A percentile compares a stretch with the other conserved stretches of the same genome.
Conservation (phyloP, 2,329 filamentous ascomycete genomes). For the Phialemonium atrogriseum region DNA sequence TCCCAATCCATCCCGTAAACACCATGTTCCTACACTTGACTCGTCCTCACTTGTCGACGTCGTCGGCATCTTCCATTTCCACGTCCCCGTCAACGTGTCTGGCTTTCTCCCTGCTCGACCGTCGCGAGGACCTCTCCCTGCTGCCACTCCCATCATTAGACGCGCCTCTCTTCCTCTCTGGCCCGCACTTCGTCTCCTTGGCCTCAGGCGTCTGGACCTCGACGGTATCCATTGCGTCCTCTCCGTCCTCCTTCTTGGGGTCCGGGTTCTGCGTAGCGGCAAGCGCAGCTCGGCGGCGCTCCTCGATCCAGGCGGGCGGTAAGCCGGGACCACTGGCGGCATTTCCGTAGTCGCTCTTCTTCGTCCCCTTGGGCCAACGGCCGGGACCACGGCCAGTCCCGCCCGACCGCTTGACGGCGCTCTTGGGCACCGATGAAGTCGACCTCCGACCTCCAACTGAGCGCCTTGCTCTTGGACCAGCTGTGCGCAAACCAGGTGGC, state of each 20-base stretch:
- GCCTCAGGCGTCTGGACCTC: slow-evolving; percentile 25
- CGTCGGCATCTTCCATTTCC: slow-evolving; percentile 14
- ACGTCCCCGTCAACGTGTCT: slow-evolving; percentile 12
- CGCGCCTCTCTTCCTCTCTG: slow-evolving; percentile 10
- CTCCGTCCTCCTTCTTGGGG: slow-evolving; percentile 18
- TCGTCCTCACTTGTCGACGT: slow-evolving; percentile 7
- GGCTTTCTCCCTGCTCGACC: slow-evolving; percentile 11
- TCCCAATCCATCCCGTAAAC: too few relatives aligned
- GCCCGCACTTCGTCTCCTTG: slow-evolving; percentile 19
- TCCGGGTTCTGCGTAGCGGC: slow-evolving; percentile 9
- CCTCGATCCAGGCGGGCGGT: slow-evolving; percentile 45
- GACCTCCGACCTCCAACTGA: slow-evolving; percentile 21
- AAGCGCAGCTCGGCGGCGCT: slow-evolving; percentile 15
- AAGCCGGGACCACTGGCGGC: slow-evolving; percentile 57
- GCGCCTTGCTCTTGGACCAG: slow-evolving; percentile 28
- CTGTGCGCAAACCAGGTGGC: slow-evolving; percentile 25
- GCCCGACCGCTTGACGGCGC: slow-evolving; percentile 39
- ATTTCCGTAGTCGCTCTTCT: slow-evolving; percentile 60
- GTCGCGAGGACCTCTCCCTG: slow-evolving; percentile 15
- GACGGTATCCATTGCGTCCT: slow-evolving; percentile 24
- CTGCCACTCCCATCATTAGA: slow-evolving; percentile 9
- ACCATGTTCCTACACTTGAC: too few relatives aligned
- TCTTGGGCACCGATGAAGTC: slow-evolving; percentile 30
- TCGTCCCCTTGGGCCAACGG: slow-evolving; percentile 60
- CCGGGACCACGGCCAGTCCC: slow-evolving; percentile 58